Conservation (phyloP, 352 stramenopile species). For the Globisporangium cederbergense region DNA sequence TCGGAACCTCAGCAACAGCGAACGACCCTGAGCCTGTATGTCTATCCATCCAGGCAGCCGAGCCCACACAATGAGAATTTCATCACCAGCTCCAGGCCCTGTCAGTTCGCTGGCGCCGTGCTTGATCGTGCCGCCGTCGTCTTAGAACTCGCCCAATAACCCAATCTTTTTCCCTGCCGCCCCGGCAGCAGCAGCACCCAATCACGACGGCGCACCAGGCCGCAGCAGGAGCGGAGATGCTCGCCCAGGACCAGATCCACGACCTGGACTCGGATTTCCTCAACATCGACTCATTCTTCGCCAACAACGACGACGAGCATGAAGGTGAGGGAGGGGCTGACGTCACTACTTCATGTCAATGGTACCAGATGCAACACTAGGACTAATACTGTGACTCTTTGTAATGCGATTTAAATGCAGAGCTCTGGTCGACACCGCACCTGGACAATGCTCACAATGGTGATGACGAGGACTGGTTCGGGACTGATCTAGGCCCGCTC, state of each 20-base stretch:
- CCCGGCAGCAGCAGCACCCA: conserved; percentile 7
- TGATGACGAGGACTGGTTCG: conserved; percentile 16
- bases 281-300: conserved; percentile 34
- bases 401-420: conserved; percentile 6
- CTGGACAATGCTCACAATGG: neutral
- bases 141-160: neutral
- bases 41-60: neutral
- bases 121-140: neutral
- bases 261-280: conserved; percentile 31
- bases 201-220: conserved; percentile 9
- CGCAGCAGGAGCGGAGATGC: conserved; percentile 18
- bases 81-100: conserved; percentile 1
- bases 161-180: neutral
- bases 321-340: conserved; percentile 15
- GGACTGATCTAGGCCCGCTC: conserved; percentile 3
- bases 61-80: conserved; percentile 13
- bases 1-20: conserved; percentile 2
- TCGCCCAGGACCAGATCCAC: conserved; percentile 20
- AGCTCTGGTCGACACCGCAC: conserved; percentile 20
- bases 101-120: neutral
- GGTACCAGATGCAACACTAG: neutral
- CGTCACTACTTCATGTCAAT: neutral
- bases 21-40: neutral
- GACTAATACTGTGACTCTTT: neutral
- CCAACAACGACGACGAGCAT: conserved; percentile 20